phyloP scores from a whole-genome alignment of 306 rosid genomes.

The Quercus parvula region DNA sequence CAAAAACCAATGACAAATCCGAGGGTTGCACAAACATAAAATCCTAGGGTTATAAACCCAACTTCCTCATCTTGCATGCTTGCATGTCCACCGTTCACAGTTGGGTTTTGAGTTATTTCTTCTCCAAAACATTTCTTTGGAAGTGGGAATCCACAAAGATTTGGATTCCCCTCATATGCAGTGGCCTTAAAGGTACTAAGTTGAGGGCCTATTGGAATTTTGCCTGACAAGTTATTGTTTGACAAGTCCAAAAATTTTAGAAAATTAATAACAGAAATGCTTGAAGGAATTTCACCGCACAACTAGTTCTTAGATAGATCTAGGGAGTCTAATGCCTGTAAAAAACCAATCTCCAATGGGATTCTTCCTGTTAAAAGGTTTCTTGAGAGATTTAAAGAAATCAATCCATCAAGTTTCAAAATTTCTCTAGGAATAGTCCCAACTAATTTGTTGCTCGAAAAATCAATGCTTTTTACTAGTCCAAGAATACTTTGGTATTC shows the following conservation, averaged over 20 bases:
- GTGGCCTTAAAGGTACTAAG: background rate
- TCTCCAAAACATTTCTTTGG: too few relatives aligned
- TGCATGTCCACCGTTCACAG: too few relatives aligned
- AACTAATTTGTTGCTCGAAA: background rate
- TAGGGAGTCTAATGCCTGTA: background rate
- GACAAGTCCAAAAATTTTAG: too few relatives aligned
- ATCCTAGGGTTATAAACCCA: too few relatives aligned
- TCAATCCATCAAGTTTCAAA: slow-evolving; percentile 1
- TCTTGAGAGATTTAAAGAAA: slow-evolving; percentile 17
- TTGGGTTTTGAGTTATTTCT: too few relatives aligned
- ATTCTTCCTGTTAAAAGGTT: background rate
- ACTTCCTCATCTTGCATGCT: too few relatives aligned
- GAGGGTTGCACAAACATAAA: too few relatives aligned
- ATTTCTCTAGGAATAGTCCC: slow-evolving; percentile 1
- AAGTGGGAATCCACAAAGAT: too few relatives aligned
- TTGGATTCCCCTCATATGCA: too few relatives aligned
- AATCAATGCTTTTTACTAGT: too few relatives aligned
- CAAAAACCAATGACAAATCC: too few relatives aligned
- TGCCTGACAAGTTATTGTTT: background rate
- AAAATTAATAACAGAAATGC: background rate
- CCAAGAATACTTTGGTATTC: too few relatives aligned
- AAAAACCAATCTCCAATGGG: background rate
- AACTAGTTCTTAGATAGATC: background rate
- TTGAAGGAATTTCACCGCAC: background rate
- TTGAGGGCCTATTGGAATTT: background rate